Evolutionary conservation across 768 basidiomycete genomes (phyloP), one percentile per base, ranked within the genome.

Genomic region (Zangia roseola): DNA sequence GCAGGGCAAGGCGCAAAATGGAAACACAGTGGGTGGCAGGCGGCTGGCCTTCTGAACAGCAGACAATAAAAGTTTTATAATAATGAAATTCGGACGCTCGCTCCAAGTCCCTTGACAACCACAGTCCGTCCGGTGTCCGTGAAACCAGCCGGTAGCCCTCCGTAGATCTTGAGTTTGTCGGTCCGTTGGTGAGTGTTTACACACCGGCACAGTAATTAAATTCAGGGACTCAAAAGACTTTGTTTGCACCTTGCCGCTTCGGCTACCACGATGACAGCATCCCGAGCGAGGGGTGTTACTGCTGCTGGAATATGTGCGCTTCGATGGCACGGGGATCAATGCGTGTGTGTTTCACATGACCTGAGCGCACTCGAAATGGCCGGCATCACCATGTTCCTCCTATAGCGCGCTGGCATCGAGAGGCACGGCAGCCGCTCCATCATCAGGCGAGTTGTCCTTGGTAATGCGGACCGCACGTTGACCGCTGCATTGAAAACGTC

Each of bases 271-370:
- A 50, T 64, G 53, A 58, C 65, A 67, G 59, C 63, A 67, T 67
- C 56, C 63, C 62, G 64, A 38, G 31, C 20, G 51, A 53, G 25
- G 40, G 46, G 43, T 47, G 33, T 45, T 36, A 50, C 50, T 43
- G 37, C 21, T 26, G 44, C 43, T 45, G 42, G 55, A 44, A 43
- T 45, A 51, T 57, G 42, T 41, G 57, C 31, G 52, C 57, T 59
- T 55, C 63, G 37, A 49, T 38, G 36, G 10, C 43, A 62, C 63
- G 62, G 62, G 57, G 51, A 59, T 65, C 57, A 63, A 65, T 35
- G 45, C 20, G 26, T 49, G 59, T 38, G 10, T 45, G 21, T 40
- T 54, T 50, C 49, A 57, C 52, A 42, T 50, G 43, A 41, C 49
- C 60, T 20, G 54, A 63, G 43, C 20, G 48, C 39, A 44, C 60